Evolutionary conservation across 768 basidiomycete species (phyloP).

Genomic region (Chalciporus pseudorubinellus): DNA sequence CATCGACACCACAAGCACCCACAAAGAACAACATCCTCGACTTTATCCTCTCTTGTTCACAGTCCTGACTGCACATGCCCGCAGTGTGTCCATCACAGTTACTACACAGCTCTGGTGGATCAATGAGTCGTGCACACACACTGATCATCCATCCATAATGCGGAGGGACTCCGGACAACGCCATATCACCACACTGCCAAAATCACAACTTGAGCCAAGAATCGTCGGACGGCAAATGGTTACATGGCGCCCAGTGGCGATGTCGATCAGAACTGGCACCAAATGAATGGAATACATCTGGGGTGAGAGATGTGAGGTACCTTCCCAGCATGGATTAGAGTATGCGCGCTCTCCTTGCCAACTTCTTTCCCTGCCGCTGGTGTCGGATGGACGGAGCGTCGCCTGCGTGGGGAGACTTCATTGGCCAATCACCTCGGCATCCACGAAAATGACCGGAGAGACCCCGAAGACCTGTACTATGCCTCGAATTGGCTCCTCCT

Average conservation of each 20-base stretch:
- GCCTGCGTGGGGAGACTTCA: neutral
- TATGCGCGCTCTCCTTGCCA: neutral
- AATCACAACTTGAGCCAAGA: neutral
- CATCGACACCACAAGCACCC: neutral
- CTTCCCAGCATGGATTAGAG: slow-evolving; percentile 3
- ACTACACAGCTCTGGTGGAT: too few species aligned
- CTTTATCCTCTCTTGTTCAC: too few species aligned
- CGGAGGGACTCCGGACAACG: too few species aligned
- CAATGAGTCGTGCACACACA: too few species aligned
- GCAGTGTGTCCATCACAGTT: too few species aligned
- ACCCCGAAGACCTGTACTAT: slow-evolving; percentile 19
- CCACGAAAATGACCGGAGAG: slow-evolving; percentile 3
- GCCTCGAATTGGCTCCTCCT: slow-evolving; percentile 21
- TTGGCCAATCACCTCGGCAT: slow-evolving; percentile 6
- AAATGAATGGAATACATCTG: neutral
- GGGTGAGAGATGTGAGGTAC: neutral
- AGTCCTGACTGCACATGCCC: too few species aligned
- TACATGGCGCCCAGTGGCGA: slow-evolving; percentile 3
- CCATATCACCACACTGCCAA: neutral
- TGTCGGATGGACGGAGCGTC: too few species aligned
- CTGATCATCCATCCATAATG: too few species aligned
- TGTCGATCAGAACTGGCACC: neutral
- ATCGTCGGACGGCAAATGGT: neutral
- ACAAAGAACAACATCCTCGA: neutral
- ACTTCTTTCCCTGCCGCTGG: slow-evolving; percentile 12